Conservation (phyloP, 306 rosid genomes). For the Fragaria vesca region DNA sequence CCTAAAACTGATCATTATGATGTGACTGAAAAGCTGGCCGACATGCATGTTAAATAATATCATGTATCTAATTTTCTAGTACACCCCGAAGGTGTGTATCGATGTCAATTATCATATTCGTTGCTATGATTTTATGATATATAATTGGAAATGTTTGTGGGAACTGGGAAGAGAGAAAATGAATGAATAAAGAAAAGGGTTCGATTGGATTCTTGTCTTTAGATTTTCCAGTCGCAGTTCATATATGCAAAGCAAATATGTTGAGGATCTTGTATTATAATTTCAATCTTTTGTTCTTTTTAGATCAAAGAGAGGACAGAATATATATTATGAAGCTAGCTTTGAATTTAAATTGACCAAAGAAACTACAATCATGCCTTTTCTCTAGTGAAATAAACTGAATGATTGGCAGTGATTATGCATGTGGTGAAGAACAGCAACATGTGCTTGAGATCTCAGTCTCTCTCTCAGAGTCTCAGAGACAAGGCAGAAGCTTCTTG, state of each 20-base stretch:
- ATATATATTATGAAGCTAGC: neutral
- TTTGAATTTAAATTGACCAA: conserved; percentile 35
- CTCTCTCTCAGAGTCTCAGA: neutral
- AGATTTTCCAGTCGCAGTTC: neutral
- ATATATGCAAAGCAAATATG: neutral
- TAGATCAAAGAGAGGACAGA: neutral
- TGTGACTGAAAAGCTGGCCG: conserved; percentile 16
- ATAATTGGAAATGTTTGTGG: neutral
- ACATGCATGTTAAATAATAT: conserved; percentile 5
- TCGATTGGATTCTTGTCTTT: conserved; percentile 10
- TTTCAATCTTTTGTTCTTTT: neutral
- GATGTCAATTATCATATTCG: neutral
- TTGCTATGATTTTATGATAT: neutral
- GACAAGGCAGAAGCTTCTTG: neutral
- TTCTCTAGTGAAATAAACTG: conserved; percentile 17
- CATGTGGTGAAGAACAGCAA: conserved; percentile 36
- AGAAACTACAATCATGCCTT: conserved; percentile 26
- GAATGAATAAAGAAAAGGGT: conserved; percentile 6
- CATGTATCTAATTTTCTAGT: neutral
- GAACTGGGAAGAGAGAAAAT: neutral
- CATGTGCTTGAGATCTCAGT: conserved; percentile 50
- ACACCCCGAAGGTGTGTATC: neutral
- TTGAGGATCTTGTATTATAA: conserved; percentile 5
- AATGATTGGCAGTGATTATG: conserved; percentile 21
- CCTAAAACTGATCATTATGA: conserved; percentile 26